Evolutionary conservation across 2,329 filamentous ascomycete species (phyloP), one percentile per base, ranked within the genome.

Genomic region (Phialocephala sp.): DNA sequence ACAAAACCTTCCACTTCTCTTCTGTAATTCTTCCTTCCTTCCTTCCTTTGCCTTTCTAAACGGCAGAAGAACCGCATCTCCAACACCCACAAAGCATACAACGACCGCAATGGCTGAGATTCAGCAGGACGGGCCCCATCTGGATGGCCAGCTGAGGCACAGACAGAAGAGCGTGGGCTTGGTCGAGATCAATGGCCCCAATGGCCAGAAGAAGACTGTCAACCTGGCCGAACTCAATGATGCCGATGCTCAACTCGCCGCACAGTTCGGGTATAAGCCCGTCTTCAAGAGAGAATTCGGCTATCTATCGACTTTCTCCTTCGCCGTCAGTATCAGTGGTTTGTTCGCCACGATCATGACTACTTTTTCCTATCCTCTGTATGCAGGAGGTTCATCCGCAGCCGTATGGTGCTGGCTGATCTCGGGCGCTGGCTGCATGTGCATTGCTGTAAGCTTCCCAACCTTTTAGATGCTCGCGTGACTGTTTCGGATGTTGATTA

Each of bases 211-310:
- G 14, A 61, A 60, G 56, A 65, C 59, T 22, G 60, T 71, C 47
- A 69, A 73, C 39, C 61, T 72, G 39, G 69, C 69, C 37, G 70
- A 73, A 43, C 55, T 73, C 56, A 71, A 67, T 47, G 67, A 70
- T 59, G 74, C 71, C 20, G 74, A 76, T 71, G 74, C 72, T n/a
- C 70, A 72, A 59, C 67, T 77, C 18, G 73, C 74, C n/a, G 69
- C 71, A 20, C 64, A 75, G 41, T 76, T 75, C 65, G 74, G 74
- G 37, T 76, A 76, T 60, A 74, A 73, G 35, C 71, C 83, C 75
- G 85, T 87, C 62, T 86, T 87, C 77, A 85, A 85, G 75, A 82
- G 85, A 68, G 84, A 87, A 71, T 88, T 88, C 69, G 81, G 81
- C 63, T 85, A 85, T 63, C 77, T 84, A 15, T 86, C 85, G 68